Evolutionary conservation across 1,139 yeast genomes (phyloP).

Genomic region (Diutina rugosa): DNA sequence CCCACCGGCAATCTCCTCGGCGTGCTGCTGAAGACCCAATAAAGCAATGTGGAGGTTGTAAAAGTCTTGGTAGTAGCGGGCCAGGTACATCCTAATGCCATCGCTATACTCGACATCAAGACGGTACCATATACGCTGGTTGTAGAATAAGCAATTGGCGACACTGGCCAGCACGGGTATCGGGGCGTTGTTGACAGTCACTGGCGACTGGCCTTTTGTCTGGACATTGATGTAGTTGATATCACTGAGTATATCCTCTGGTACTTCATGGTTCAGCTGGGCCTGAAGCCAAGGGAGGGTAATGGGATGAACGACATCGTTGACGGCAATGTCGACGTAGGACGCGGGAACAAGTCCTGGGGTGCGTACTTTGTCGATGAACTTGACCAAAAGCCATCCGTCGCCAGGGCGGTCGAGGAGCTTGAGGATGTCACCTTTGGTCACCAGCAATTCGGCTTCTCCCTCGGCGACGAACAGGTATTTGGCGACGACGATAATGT

Average conservation of each 20-base stretch:
- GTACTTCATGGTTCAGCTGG: background rate
- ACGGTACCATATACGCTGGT: conserved; percentile 30
- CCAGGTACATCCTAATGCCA: conserved; percentile 16
- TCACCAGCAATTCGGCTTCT: conserved; percentile 18
- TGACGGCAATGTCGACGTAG: conserved; percentile 2
- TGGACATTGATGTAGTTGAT: background rate
- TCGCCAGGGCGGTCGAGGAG: conserved; percentile 24
- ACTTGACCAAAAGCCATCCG: conserved; percentile 34
- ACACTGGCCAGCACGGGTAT: conserved; percentile 21
- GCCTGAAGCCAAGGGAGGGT: conserved; percentile 1
- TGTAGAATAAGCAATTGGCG: conserved; percentile 20
- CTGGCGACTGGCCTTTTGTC: background rate
- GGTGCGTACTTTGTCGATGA: conserved; percentile 18
- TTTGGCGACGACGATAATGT: conserved; percentile 26
- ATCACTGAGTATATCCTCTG: background rate
- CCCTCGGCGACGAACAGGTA: conserved; percentile 22
- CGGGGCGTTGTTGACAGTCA: background rate
- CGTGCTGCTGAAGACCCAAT: conserved; percentile 5
- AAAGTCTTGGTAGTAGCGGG: conserved; percentile 31
- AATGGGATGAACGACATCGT: background rate
- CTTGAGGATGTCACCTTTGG: conserved; percentile 28
- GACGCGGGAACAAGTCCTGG: conserved; percentile 1
- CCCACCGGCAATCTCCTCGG: background rate
- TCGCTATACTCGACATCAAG: conserved; percentile 23
- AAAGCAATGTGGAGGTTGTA: conserved; percentile 23